A percentile compares a stretch with the other conserved stretches of the same genome.
These are phyloP conservation scores for Elongisporangium undulatum DNA, from an alignment of 352 stramenopile species.

Conservation along the genomic window DNA sequence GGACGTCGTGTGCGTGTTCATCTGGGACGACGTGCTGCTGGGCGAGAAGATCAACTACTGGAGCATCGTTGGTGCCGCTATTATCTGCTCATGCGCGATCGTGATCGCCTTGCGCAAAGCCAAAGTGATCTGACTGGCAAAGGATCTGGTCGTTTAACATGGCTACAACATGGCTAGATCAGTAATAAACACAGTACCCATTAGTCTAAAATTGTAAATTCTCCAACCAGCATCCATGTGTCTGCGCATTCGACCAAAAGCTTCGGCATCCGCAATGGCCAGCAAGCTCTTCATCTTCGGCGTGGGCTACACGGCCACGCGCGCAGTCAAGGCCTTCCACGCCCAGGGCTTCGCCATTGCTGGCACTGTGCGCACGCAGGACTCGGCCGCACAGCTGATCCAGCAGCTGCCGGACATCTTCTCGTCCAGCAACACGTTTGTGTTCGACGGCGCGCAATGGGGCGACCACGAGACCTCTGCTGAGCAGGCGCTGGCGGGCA, in stretches of 20 bases:
- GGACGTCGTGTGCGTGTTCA: constrained; percentile 81
- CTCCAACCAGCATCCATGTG: background rate
- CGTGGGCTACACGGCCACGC: constrained; percentile 78
- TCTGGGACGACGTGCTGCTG: constrained; percentile 70
- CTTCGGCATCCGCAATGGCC: background rate
- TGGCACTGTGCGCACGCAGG: constrained; percentile 64
- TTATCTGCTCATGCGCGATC: constrained; percentile 62
- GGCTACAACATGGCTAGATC: background rate
- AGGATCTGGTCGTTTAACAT: background rate
- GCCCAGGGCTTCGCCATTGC: constrained; percentile 54
- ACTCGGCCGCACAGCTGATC: constrained; percentile 37
- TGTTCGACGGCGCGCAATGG: constrained; percentile 75
- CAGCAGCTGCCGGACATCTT: constrained; percentile 37
- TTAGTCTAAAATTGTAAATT: background rate
- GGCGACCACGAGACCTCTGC: constrained; percentile 31
- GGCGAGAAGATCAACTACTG: constrained; percentile 65
- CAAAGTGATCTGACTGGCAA: constrained; percentile 11
- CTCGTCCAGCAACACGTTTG: constrained; percentile 52
- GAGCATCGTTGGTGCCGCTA: constrained; percentile 60
- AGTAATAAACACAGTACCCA: background rate
- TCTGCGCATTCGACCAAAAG: background rate
- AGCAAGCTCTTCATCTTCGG: constrained; percentile 88
- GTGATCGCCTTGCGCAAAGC: constrained; percentile 62
- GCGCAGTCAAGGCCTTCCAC: constrained; percentile 65
- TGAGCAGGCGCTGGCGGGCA: constrained; percentile 40